These are phyloP conservation scores for Pharus latifolius DNA, from an alignment of 176 grass and related monocot genomes.

Conservation along the genomic window DNA sequence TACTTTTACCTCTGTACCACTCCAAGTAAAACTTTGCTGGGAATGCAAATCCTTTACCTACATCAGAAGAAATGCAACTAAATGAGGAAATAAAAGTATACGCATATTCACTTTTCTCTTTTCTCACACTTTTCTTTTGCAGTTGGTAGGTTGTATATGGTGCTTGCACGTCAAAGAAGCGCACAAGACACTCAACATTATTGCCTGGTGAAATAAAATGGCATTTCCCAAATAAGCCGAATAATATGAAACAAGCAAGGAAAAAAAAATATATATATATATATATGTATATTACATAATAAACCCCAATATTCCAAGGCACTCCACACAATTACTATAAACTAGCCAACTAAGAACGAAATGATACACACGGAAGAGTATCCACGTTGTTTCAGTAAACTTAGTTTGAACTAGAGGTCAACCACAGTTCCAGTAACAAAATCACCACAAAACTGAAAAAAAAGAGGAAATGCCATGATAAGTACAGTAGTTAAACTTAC, in stretches of 20 bases:
- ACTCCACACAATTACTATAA: not conserved
- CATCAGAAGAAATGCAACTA: conserved; percentile 17
- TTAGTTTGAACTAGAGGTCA: not conserved
- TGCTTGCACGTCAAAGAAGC: not conserved
- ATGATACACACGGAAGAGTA: not conserved
- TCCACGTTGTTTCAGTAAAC: not conserved
- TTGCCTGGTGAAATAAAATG: not conserved
- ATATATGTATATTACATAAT: not conserved
- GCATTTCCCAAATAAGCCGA: not conserved
- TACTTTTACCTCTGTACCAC: conserved; percentile 75
- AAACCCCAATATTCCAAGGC: not conserved
- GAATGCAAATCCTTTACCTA: conserved; percentile 68
- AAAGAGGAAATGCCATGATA: not conserved
- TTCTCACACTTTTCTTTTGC: not conserved
- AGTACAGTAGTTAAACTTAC: conserved; percentile 45
- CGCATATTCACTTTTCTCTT: not conserved
- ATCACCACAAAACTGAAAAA: not conserved
- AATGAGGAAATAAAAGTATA: not conserved
- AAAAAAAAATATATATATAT: too few relatives aligned
- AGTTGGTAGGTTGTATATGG: not conserved
- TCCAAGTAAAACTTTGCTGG: conserved; percentile 38
- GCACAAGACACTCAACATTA: too few relatives aligned
- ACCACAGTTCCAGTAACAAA: not conserved
- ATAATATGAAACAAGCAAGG: not conserved
- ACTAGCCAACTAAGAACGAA: not conserved